Evolutionary conservation across 345 rosid species (phyloP), one percentile per base, ranked within the genome.

Genomic region (Euphorbia peplus): DNA sequence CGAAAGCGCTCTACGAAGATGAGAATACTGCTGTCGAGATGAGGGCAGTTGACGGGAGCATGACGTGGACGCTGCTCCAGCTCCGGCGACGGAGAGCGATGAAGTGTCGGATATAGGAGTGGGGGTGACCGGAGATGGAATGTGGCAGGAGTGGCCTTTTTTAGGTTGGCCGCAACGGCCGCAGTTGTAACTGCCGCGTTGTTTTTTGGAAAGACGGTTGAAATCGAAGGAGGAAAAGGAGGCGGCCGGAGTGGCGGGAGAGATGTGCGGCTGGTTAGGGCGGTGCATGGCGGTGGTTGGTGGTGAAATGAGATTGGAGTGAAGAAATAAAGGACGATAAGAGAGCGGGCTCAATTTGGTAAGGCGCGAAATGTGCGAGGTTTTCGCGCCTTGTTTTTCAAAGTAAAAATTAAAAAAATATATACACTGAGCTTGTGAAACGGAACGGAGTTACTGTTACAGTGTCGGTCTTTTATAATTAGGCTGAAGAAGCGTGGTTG

Each of bases 81-180:
- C n/a, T n/a, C n/a, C n/a, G n/a, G n/a, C n/a, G n/a, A n/a, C 61
- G 2, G 76, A 35, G 1, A 64, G 25, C 25, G 78, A 30, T 5
- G 64, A 54, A 22, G 32, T 66, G 2, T 41, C 47, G 21, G 78
- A 30, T 22, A 82, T 70, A 0, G 86, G 63, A 9, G 84, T 60
- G 11, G 82, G 51, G 7, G 79, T 18, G 12, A 84, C 70, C 29
- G 52, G 50, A 32, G 56, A 51, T 39, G 63, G 48, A 42, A 82
- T 6, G 61, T 76, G 76, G 71, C 99, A 95, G 61, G 68, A 61
- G 69, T 95, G 99, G 72, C 99, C 98, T 55, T 87, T 95, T 78
- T 95, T 95, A 55, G 98, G 99, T 35, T 81, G 96, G 18, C 99
- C 99, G 29, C 99, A 95, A n/a, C 97, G 83, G 68, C 98, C 88